phyloP scores from a whole-genome alignment of 106 monocot species.

The Ottelia alismoides region DNA sequence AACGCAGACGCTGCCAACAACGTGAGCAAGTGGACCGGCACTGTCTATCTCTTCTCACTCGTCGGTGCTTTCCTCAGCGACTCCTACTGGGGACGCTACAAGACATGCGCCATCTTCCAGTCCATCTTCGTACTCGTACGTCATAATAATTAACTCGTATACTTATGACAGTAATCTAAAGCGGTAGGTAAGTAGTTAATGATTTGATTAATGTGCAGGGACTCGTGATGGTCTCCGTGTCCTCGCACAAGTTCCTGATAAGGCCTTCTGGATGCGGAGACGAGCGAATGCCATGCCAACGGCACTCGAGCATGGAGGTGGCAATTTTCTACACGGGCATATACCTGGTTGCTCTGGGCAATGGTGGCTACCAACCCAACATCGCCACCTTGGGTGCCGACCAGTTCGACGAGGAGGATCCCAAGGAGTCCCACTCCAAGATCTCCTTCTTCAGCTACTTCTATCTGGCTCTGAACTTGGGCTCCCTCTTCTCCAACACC shows the following conservation, averaged over 20 bases:
- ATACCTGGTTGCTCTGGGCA: conserved; percentile 69
- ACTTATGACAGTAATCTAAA: too few species aligned
- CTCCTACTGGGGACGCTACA: conserved; percentile 95
- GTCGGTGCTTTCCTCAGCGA: conserved; percentile 87
- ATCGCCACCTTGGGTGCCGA: conserved; percentile 78
- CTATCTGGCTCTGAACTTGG: conserved; percentile 72
- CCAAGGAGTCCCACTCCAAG: conserved; percentile 47
- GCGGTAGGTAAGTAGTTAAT: too few species aligned
- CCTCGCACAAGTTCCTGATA: conserved; percentile 35
- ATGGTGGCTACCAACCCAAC: conserved; percentile 87
- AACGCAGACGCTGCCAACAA: conserved; percentile 85
- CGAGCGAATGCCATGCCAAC: conserved; percentile 17
- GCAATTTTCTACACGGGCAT: conserved; percentile 45
- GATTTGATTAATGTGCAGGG: too few species aligned
- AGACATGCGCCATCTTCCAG: conserved; percentile 81
- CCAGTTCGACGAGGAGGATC: conserved; percentile 69
- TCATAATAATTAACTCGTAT: neutral
- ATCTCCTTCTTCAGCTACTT: conserved; percentile 83
- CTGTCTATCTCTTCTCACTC: conserved; percentile 83
- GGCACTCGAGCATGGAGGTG: conserved; percentile 25
- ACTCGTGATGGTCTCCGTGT: conserved; percentile 37
- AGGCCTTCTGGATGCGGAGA: conserved; percentile 48
- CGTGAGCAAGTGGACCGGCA: conserved; percentile 94
- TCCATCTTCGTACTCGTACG: conserved; percentile 79
- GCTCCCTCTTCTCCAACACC: conserved; percentile 77